Conservation (phyloP, 257 asterid genomes). For the Penstemon davidsonii region DNA sequence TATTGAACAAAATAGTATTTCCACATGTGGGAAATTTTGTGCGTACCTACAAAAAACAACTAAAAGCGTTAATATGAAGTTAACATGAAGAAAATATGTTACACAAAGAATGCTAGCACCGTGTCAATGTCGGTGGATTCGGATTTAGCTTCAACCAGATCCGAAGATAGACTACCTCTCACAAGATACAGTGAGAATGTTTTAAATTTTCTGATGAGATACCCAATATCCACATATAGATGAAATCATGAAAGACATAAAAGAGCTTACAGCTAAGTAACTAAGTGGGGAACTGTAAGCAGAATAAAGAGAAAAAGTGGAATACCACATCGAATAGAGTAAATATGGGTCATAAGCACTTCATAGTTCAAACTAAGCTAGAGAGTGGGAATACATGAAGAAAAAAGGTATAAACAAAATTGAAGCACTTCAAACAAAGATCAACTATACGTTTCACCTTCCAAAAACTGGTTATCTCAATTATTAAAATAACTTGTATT, state of each 20-base stretch:
- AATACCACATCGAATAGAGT: constrained; percentile 7
- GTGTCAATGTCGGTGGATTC: constrained; percentile 8
- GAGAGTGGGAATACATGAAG: neutral
- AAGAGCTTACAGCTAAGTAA: neutral
- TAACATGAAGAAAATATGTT: constrained; percentile 5
- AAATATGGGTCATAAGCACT: constrained; percentile 12
- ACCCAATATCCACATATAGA: constrained; percentile 2
- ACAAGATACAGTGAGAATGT: neutral
- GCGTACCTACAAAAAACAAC: constrained; percentile 63
- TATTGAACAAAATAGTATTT: constrained; percentile 61
- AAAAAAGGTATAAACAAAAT: constrained; percentile 5
- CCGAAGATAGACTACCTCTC: neutral
- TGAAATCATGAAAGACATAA: neutral
- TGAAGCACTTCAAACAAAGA: constrained; percentile 4
- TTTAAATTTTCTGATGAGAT: constrained; percentile 13
- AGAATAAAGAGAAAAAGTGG: constrained; percentile 10
- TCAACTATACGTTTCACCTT: constrained; percentile 15
- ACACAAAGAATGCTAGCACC: neutral
- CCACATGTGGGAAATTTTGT: constrained; percentile 48
- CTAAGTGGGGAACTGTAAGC: neutral
- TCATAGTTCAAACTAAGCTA: neutral
- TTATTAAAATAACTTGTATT: neutral
- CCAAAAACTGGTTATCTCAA: neutral
- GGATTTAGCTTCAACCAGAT: neutral
- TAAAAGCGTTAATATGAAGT: constrained; percentile 23